These are phyloP conservation scores for Alternaria gaisen DNA, from an alignment of 2,329 filamentous ascomycete species.

Conservation along the genomic window DNA sequence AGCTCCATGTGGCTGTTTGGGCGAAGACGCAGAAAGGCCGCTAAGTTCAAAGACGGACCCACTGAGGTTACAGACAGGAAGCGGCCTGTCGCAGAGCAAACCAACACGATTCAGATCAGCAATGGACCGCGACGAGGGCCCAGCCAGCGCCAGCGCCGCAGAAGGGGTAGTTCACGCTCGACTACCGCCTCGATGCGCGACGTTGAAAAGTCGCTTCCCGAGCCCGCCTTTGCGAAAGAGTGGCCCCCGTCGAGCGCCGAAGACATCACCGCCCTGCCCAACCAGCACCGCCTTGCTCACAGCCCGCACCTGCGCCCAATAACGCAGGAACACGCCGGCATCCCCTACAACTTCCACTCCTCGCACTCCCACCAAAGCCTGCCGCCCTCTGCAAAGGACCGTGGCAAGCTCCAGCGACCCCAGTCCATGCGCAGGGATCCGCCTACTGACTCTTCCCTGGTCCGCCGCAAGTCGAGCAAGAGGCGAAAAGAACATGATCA, in stretches of 20 bases:
- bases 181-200: slow-evolving; percentile 41
- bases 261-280: slow-evolving; percentile 59
- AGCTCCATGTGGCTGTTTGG: slow-evolving; percentile 82
- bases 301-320: slow-evolving; percentile 60
- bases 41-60: slow-evolving; percentile 54
- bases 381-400: slow-evolving; percentile 48
- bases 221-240: slow-evolving; percentile 13
- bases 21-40: slow-evolving; percentile 74
- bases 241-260: slow-evolving; percentile 49
- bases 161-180: slow-evolving; percentile 45
- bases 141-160: slow-evolving; percentile 40
- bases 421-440: slow-evolving; percentile 67
- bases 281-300: slow-evolving; percentile 50
- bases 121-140: slow-evolving; percentile 37
- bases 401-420: slow-evolving; percentile 56
- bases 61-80: slow-evolving; percentile 63
- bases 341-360: slow-evolving; percentile 57
- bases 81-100: slow-evolving; percentile 40
- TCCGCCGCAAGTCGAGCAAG: slow-evolving; percentile 76
- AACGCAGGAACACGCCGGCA: slow-evolving; percentile 51
- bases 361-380: slow-evolving; percentile 49
- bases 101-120: slow-evolving; percentile 30
- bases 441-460: slow-evolving; percentile 64
- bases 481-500: slow-evolving; percentile 71
- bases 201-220: slow-evolving; percentile 39